These are phyloP conservation scores for Diplogelasinospora grovesii DNA, from an alignment of 495 filamentous ascomycete genomes.

Conservation along the genomic window DNA sequence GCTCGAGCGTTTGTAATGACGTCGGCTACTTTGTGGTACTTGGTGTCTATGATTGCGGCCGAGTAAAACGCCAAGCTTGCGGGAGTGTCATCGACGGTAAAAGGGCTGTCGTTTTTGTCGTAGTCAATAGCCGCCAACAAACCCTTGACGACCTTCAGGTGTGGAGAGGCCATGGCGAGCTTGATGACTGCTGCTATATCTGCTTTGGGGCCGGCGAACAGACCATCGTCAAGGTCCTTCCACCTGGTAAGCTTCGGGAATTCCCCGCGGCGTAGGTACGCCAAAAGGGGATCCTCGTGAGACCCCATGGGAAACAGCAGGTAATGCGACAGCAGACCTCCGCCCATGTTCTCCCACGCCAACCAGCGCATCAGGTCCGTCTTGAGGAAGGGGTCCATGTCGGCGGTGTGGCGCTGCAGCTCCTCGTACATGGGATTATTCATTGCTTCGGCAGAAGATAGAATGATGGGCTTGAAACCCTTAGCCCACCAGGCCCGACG, in stretches of 20 bases:
- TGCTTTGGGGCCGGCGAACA: constrained; percentile 67
- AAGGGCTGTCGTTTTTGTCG: constrained; percentile 38
- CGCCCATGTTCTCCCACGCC: constrained; percentile 91
- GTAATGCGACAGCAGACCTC: constrained; percentile 74
- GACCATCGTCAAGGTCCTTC: constrained; percentile 60
- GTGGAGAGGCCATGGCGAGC: constrained; percentile 48
- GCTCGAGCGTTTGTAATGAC: constrained; percentile 49
- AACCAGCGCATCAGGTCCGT: constrained; percentile 77
- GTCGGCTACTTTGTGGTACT: constrained; percentile 60
- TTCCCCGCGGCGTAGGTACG: constrained; percentile 64
- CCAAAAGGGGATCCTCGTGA: constrained; percentile 64
- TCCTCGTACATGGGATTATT: constrained; percentile 72
- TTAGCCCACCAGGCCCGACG: constrained; percentile 89
- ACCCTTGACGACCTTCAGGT: constrained; percentile 48
- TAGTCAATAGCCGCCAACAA: constrained; percentile 50
- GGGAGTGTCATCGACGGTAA: constrained; percentile 57
- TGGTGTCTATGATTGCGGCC: constrained; percentile 46
- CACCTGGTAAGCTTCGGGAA: constrained; percentile 68
- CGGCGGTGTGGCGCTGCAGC: constrained; percentile 51
- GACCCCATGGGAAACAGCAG: constrained; percentile 79
- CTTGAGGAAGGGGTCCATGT: constrained; percentile 49
- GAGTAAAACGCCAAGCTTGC: constrained; percentile 75
- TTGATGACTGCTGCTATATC: constrained; percentile 62
- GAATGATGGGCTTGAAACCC: constrained; percentile 79
- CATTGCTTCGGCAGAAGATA: constrained; percentile 76